A percentile compares a stretch with the other conserved stretches of the same genome.
Evolutionary conservation across 1,284 basidiomycete species (phyloP).

Genomic region (Fomitiporia mediterranea): DNA sequence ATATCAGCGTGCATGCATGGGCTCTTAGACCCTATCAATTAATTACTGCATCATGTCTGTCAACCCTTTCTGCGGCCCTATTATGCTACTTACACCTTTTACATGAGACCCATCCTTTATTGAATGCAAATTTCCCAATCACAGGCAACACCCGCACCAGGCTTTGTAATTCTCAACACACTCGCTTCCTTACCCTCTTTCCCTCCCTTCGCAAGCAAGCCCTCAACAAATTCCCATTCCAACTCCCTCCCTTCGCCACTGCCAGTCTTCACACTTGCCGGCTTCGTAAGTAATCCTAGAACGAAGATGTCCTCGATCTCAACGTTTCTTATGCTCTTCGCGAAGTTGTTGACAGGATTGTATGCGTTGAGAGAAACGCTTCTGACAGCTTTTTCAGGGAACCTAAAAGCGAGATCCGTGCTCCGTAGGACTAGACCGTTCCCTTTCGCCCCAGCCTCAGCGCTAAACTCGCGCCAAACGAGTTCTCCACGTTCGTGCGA

Average conservation of each 20-base stretch:
- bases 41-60: no score
- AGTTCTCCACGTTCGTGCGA: constrained; percentile 74
- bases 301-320: constrained; percentile 79
- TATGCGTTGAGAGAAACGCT: constrained; percentile 44
- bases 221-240: constrained; percentile 52
- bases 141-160: constrained; percentile 54
- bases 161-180: constrained; percentile 74
- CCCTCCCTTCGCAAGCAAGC: constrained; percentile 44
- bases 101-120: no score
- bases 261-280: constrained; percentile 54
- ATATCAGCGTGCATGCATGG: no score
- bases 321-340: constrained; percentile 60
- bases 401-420: constrained; percentile 46
- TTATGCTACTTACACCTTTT: no score
- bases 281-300: constrained; percentile 62
- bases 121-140: constrained; percentile 66
- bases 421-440: constrained; percentile 51
- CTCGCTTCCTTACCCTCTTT: constrained; percentile 61
- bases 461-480: constrained; percentile 74
- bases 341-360: constrained; percentile 60
- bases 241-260: constrained; percentile 49
- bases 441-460: constrained; percentile 41
- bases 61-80: no score
- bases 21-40: no score
- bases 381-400: constrained; percentile 45